Conservation (phyloP, 768 basidiomycete species). For the Termitomyces sp. region DNA sequence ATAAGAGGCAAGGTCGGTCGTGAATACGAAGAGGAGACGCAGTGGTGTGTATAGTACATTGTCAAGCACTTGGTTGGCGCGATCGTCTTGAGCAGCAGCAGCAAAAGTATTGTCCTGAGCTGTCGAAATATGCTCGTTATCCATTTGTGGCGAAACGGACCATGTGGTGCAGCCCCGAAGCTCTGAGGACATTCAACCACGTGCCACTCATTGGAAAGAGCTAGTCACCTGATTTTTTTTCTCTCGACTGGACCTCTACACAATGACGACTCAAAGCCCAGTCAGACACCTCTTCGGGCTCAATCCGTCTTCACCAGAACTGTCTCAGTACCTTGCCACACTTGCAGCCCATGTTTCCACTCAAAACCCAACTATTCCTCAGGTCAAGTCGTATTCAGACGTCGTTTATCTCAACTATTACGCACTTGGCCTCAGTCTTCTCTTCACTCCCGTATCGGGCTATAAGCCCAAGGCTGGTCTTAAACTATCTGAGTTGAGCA, state of each 20-base stretch:
- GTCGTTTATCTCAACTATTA: conserved; percentile 85
- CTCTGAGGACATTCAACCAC: not conserved
- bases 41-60: conserved; percentile 9
- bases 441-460: conserved; percentile 62
- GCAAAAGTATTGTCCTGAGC: conserved; percentile 8
- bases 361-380: conserved; percentile 33
- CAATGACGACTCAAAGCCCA: conserved; percentile 1
- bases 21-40: conserved; percentile 11
- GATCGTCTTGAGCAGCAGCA: not conserved
- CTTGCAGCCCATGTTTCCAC: conserved; percentile 23
- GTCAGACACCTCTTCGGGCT: conserved; percentile 43
- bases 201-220: not conserved
- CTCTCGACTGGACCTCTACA: not conserved
- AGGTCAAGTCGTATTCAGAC: conserved; percentile 78
- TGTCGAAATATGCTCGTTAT: conserved; percentile 14
- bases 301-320: conserved; percentile 39
- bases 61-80: conserved; percentile 9
- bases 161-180: not conserved
- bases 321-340: conserved; percentile 38
- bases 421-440: conserved; percentile 73
- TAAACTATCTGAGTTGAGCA: conserved; percentile 39
- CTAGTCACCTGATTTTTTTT: not conserved
- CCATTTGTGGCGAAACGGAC: conserved; percentile 9
- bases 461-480: conserved; percentile 52
- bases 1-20: conserved; percentile 22